Evolutionary conservation across 1,284 basidiomycete species (phyloP).

Genomic region (Cystobasidium slooffiae): DNA sequence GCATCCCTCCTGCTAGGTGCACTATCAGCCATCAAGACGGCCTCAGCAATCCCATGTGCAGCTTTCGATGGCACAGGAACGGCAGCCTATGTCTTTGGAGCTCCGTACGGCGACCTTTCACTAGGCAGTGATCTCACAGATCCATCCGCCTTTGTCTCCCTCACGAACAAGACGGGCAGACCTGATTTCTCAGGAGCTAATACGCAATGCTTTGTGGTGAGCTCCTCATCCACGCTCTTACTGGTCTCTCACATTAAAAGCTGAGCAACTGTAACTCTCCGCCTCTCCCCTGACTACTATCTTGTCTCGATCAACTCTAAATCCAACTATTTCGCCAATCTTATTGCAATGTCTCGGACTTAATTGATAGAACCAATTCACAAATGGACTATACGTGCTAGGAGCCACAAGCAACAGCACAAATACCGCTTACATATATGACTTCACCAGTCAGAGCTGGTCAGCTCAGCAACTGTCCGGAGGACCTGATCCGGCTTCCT

Average conservation of each 20-base stretch:
- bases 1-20: neutral
- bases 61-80: slow-evolving; percentile 29
- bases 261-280: neutral
- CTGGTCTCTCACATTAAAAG: neutral
- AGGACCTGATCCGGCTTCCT: neutral
- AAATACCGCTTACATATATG: slow-evolving; percentile 24
- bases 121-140: slow-evolving; percentile 16
- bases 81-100: slow-evolving; percentile 26
- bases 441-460: slow-evolving; percentile 28
- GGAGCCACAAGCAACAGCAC: slow-evolving; percentile 18
- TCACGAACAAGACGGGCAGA: slow-evolving; percentile 36
- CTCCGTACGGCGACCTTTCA: slow-evolving; percentile 25
- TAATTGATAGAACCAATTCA: slow-evolving; percentile 36
- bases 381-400: slow-evolving; percentile 40
- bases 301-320: neutral
- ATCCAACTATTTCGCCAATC: neutral
- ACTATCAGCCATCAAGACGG: neutral
- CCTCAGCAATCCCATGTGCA: slow-evolving; percentile 21
- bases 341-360: neutral
- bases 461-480: slow-evolving; percentile 20
- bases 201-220: slow-evolving; percentile 39
- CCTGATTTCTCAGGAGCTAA: slow-evolving; percentile 33
- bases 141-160: slow-evolving; percentile 17
- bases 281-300: too few relatives aligned
- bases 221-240: neutral